A percentile compares a stretch with the other conserved stretches of the same genome.
phyloP scores from a whole-genome alignment of 1,284 basidiomycete species.

The Ustilago trichophora region DNA sequence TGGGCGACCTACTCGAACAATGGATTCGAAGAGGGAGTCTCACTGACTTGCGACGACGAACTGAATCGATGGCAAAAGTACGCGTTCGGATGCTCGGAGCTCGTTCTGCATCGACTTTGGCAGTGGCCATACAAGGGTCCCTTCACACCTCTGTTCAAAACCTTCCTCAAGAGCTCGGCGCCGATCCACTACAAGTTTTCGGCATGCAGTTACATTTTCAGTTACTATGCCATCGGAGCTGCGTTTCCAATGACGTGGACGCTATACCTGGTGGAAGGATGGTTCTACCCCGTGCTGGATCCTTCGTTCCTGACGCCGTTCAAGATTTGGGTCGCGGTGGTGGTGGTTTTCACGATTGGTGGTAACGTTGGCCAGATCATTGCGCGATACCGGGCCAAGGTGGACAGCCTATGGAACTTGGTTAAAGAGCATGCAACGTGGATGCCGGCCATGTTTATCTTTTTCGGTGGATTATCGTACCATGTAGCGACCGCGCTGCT shows the following conservation, averaged over 20 bases:
- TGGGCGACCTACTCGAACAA: slow-evolving; percentile 84
- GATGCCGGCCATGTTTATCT: slow-evolving; percentile 72
- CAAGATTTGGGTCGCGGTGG: slow-evolving; percentile 79
- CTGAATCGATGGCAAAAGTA: slow-evolving; percentile 88
- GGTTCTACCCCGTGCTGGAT: slow-evolving; percentile 74
- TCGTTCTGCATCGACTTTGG: slow-evolving; percentile 67
- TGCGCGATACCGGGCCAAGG: slow-evolving; percentile 79
- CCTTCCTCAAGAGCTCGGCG: slow-evolving; percentile 73
- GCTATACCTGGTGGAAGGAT: slow-evolving; percentile 79
- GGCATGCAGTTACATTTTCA: slow-evolving; percentile 75
- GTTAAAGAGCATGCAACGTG: slow-evolving; percentile 76
- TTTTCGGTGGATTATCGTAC: slow-evolving; percentile 32
- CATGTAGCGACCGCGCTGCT: slow-evolving; percentile 75
- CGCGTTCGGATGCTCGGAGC: slow-evolving; percentile 73
- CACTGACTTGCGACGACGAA: slow-evolving; percentile 77
- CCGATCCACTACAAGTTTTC: slow-evolving; percentile 78
- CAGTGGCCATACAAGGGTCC: slow-evolving; percentile 79
- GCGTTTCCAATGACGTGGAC: slow-evolving; percentile 74
- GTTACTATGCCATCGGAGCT: slow-evolving; percentile 80
- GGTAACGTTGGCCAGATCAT: slow-evolving; percentile 78
- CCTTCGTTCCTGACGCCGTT: slow-evolving; percentile 72
- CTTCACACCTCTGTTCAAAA: slow-evolving; percentile 77
- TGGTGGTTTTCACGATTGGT: slow-evolving; percentile 77
- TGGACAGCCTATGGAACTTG: slow-evolving; percentile 71
- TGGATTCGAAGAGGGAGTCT: slow-evolving; percentile 85